phyloP scores from a whole-genome alignment of 768 basidiomycete genomes.

The Boletus vermiculosoides region DNA sequence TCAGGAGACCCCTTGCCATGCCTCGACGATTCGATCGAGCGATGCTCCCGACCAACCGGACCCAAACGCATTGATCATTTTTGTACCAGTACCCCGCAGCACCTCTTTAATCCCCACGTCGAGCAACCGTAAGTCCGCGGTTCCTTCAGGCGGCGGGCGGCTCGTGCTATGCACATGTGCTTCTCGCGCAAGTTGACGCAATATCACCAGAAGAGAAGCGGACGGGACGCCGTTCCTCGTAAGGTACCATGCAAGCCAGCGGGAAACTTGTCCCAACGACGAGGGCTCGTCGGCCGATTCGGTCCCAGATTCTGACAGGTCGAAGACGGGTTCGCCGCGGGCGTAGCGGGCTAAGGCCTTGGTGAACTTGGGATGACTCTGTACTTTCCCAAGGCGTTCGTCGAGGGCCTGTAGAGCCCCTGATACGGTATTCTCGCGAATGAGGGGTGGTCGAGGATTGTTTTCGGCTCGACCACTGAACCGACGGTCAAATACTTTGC shows the following conservation, averaged over 20 bases:
- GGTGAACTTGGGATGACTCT: conserved; percentile 19
- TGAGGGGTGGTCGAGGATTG: conserved; percentile 61
- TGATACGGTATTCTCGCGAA: conserved; percentile 70
- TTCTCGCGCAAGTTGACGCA: conserved; percentile 60
- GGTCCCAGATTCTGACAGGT: conserved; percentile 10
- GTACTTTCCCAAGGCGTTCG: conserved; percentile 47
- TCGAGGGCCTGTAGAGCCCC: conserved; percentile 66
- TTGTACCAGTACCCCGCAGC: conserved; percentile 79
- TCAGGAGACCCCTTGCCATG: conserved; percentile 44
- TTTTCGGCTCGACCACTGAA: conserved; percentile 73
- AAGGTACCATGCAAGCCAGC: conserved; percentile 68
- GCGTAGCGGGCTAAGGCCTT: conserved; percentile 53
- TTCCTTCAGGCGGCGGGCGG: conserved; percentile 52
- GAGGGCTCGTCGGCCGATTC: conserved; percentile 11
- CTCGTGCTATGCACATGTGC: conserved; percentile 58
- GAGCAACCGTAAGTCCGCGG: conserved; percentile 34
- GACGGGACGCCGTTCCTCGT: conserved; percentile 67
- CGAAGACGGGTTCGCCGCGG: conserved; percentile 46
- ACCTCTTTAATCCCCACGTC: conserved; percentile 78
- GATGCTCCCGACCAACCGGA: conserved; percentile 73
- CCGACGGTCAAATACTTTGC: conserved; percentile 67
- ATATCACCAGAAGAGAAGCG: conserved; percentile 60
- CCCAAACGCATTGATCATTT: conserved; percentile 67
- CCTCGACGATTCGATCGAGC: conserved; percentile 61
- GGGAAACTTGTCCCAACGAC: conserved; percentile 23